Evolutionary conservation across 495 filamentous ascomycete species (phyloP).

Genomic region (Filosporella fistucella): DNA sequence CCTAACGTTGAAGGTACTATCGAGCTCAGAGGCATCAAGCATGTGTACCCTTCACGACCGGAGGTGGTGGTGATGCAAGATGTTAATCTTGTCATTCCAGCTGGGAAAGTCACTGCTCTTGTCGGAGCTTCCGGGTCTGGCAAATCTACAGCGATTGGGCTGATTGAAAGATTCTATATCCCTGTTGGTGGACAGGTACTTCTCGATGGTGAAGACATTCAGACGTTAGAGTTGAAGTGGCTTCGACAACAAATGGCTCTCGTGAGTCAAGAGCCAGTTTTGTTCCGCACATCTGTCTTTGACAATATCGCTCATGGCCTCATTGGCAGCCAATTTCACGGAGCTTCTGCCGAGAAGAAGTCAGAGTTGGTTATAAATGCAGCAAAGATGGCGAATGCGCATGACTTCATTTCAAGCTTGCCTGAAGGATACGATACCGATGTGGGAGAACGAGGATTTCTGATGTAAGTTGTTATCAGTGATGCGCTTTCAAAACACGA

Average conservation of each 20-base stretch:
- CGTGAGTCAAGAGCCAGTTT: slow-evolving; percentile 52
- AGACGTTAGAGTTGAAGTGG: slow-evolving; percentile 49
- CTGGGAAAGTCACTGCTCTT: slow-evolving; percentile 78
- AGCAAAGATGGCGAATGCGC: slow-evolving; percentile 34
- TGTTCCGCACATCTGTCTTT: slow-evolving; percentile 59
- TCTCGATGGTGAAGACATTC: slow-evolving; percentile 50
- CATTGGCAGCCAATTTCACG: slow-evolving; percentile 21
- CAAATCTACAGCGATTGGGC: slow-evolving; percentile 49
- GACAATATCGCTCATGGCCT: slow-evolving; percentile 65
- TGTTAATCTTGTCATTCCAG: slow-evolving; percentile 51
- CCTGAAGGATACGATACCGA: slow-evolving; percentile 38
- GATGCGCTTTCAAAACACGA: too few relatives aligned
- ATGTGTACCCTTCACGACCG: slow-evolving; percentile 63
- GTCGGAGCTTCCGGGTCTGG: slow-evolving; percentile 75
- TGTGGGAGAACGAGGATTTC: slow-evolving; percentile 40
- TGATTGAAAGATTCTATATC: slow-evolving; percentile 53
- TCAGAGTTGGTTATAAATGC: slow-evolving; percentile 28
- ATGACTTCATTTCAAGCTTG: slow-evolving; percentile 37
- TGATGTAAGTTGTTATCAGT: slow-evolving; percentile 22
- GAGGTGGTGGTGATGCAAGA: slow-evolving; percentile 49
- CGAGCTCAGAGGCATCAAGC: slow-evolving; percentile 51
- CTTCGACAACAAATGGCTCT: slow-evolving; percentile 54
- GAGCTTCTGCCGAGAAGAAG: slow-evolving; percentile 17
- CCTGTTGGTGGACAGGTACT: slow-evolving; percentile 49
- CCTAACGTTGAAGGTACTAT: slow-evolving; percentile 39